phyloP scores from a whole-genome alignment of 345 rosid genomes.

The Salix viminalis region DNA sequence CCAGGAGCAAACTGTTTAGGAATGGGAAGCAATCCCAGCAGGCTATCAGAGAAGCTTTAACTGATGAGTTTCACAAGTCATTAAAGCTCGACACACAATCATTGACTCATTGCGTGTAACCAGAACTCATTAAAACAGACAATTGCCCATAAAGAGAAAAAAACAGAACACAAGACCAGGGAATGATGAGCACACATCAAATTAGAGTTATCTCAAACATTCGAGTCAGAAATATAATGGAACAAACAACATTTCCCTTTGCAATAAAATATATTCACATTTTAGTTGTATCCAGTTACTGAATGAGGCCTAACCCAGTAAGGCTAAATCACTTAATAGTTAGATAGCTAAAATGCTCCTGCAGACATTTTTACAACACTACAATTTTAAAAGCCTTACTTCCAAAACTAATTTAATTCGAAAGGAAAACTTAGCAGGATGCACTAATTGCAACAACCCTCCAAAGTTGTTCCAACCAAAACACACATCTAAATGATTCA shows the following conservation, averaged over 20 bases:
- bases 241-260: not conserved
- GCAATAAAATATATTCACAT: not conserved
- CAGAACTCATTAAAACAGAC: not conserved
- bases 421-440: no score
- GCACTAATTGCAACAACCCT: not conserved
- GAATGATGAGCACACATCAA: not conserved
- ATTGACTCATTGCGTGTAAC: not conserved
- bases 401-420: no score
- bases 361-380: no score
- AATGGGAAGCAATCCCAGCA: not conserved
- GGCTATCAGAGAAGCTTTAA: conserved; percentile 15
- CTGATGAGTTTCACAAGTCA: not conserved
- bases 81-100: not conserved
- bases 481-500: not conserved
- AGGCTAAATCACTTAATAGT: not conserved
- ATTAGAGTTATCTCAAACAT: not conserved
- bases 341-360: no score
- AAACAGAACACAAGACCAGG: not conserved
- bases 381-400: no score
- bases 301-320: not conserved
- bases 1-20: conserved; percentile 15
- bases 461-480: not conserved
- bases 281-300: not conserved
- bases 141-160: not conserved
- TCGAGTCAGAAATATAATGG: not conserved